Conservation (phyloP, 1,284 basidiomycete species). For the Ganoderma lingzhi region DNA sequence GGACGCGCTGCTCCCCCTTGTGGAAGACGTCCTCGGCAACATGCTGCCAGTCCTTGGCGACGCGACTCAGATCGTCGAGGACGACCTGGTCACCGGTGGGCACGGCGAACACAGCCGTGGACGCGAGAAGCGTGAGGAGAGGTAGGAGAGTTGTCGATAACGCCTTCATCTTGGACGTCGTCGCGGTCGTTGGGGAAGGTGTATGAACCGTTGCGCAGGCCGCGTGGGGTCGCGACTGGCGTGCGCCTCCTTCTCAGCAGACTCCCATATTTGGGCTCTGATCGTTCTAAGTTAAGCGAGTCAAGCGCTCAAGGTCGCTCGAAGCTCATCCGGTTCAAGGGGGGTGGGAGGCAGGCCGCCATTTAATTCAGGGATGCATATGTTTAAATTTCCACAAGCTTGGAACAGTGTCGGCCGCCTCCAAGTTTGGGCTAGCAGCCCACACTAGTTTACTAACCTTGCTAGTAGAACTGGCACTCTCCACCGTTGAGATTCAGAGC, state of each 20-base stretch:
- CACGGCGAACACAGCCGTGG: slow-evolving; percentile 25
- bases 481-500: no score
- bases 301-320: no score
- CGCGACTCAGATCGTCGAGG: slow-evolving; percentile 22
- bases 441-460: no score
- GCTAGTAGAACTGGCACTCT: no score
- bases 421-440: no score
- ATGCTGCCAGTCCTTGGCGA: slow-evolving; percentile 27
- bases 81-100: slow-evolving; percentile 31
- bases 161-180: slow-evolving; percentile 32
- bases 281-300: no score
- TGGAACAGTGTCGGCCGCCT: no score
- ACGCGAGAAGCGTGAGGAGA: slow-evolving; percentile 21
- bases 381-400: no score
- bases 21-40: slow-evolving; percentile 20
- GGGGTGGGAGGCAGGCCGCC: no score
- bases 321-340: no score
- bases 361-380: no score
- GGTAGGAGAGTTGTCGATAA: slow-evolving; percentile 23
- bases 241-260: neutral
- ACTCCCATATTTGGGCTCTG: neutral
- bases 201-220: neutral
- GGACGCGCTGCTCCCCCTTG: slow-evolving; percentile 26
- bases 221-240: neutral
- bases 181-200: slow-evolving; percentile 2